phyloP scores from a whole-genome alignment of 1,284 basidiomycete genomes.

The Naganishia sp. region DNA sequence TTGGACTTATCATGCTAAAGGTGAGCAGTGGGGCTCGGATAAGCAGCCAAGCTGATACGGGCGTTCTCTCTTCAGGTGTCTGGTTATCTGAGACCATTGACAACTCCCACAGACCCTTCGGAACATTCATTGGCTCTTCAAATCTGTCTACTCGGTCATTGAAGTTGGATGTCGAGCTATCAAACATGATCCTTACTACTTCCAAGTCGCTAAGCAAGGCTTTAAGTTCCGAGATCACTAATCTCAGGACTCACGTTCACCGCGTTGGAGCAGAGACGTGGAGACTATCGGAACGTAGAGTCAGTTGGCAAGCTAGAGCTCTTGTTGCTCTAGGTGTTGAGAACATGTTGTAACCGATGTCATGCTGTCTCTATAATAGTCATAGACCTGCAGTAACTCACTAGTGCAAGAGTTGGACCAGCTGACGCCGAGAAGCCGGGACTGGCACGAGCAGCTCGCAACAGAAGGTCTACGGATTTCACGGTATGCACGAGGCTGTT shows the following conservation, averaged over 20 bases:
- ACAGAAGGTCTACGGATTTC: too few species aligned
- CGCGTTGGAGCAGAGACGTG: constrained; percentile 58
- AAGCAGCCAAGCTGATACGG: background rate
- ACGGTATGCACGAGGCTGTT: too few species aligned
- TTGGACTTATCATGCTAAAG: constrained; percentile 99
- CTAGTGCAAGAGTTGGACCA: background rate
- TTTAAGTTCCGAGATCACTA: constrained; percentile 56
- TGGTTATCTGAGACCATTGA: constrained; percentile 66
- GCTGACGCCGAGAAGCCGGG: too few species aligned
- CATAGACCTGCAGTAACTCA: background rate
- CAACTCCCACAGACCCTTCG: constrained; percentile 57
- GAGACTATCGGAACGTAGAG: constrained; percentile 60
- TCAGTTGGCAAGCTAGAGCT: constrained; percentile 68
- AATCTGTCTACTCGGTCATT: constrained; percentile 93
- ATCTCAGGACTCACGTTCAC: constrained; percentile 53
- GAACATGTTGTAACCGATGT: constrained; percentile 46
- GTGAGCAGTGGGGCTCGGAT: constrained; percentile 55
- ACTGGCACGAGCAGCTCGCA: too few species aligned
- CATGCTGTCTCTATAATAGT: background rate
- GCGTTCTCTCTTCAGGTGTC: constrained; percentile 62
- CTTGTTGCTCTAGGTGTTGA: constrained; percentile 59
- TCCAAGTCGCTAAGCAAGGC: constrained; percentile 53
- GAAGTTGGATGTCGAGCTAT: constrained; percentile 88
- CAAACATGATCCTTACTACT: constrained; percentile 77
- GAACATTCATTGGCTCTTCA: constrained; percentile 91